These are phyloP conservation scores for Leishmania lainsoni DNA, from an alignment of 208 protist genomes.

Conservation along the genomic window DNA sequence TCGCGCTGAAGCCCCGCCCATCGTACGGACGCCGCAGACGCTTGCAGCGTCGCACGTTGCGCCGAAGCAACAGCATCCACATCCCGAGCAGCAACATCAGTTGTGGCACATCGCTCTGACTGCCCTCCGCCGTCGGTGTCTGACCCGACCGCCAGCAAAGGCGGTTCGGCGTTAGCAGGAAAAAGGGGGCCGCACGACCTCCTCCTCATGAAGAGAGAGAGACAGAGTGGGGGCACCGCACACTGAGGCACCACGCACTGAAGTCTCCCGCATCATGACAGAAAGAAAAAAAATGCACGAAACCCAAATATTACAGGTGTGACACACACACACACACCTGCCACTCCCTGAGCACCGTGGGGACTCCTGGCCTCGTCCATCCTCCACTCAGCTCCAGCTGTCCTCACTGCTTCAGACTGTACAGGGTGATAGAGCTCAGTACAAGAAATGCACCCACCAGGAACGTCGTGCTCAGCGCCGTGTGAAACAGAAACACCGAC, in stretches of 20 bases:
- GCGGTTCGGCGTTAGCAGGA: not conserved
- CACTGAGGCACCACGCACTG: not conserved
- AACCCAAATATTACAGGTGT: no score
- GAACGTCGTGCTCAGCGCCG: constrained; percentile 33
- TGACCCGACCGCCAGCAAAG: not conserved
- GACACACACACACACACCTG: not conserved
- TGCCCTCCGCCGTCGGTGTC: not conserved
- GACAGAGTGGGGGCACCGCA: not conserved
- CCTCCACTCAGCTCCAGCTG: not conserved
- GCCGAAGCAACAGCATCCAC: not conserved
- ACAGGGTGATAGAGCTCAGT: constrained; percentile 35
- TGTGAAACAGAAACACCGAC: constrained; percentile 41
- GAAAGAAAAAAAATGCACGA: not conserved
- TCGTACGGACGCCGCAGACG: not conserved
- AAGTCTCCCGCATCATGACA: not conserved
- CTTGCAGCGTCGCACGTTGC: not conserved
- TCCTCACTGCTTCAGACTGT: constrained; percentile 23
- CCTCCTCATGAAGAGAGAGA: not conserved
- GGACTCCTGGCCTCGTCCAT: not conserved
- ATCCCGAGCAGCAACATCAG: not conserved
- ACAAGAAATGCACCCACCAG: constrained; percentile 33
- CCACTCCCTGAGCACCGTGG: not conserved
- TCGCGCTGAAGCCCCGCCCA: not conserved
- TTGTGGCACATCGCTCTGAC: not conserved
- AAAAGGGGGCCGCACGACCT: not conserved